phyloP scores from a whole-genome alignment of 202 grass and related monocot genomes.

The Dendrocalamus latiflorus region DNA sequence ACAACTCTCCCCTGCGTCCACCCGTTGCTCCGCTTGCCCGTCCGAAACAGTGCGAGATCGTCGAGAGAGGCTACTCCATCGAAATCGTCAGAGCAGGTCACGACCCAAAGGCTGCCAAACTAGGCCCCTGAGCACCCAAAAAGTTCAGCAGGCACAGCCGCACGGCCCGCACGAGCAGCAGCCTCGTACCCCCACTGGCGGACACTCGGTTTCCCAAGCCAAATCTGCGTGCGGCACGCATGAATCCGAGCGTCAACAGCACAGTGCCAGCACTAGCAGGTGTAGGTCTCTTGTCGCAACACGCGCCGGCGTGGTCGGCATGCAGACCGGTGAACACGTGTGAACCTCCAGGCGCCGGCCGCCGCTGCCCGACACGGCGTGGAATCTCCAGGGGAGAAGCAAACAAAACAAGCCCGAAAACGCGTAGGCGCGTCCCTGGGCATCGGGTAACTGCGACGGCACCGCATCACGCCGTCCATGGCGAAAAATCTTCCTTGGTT shows the following conservation, averaged over 20 bases:
- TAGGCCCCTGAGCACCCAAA: not conserved
- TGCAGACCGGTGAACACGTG: constrained; percentile 3
- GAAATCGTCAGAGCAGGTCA: not conserved
- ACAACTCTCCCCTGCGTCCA: too few relatives aligned
- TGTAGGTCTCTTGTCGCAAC: not conserved
- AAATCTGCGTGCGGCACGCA: not conserved
- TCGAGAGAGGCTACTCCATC: not conserved
- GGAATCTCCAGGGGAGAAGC: constrained; percentile 13
- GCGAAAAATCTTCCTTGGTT: not conserved
- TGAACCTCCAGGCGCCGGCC: not conserved
- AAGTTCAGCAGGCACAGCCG: not conserved
- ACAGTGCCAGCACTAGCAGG: not conserved
- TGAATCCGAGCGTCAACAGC: not conserved
- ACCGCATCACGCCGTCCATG: not conserved
- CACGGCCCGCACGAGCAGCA: not conserved
- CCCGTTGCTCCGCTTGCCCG: too few relatives aligned
- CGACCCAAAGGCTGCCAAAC: not conserved
- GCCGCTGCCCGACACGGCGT: not conserved
- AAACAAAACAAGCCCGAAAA: not conserved
- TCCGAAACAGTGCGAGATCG: not conserved
- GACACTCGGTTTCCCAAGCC: not conserved
- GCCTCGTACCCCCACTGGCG: not conserved
- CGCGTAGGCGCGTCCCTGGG: too few relatives aligned
- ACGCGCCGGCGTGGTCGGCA: not conserved
- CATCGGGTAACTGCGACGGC: not conserved